A percentile compares a stretch with the other conserved stretches of the same genome.
Conservation (phyloP, 2,329 filamentous ascomycete species). For the Aureobasidium lini region DNA sequence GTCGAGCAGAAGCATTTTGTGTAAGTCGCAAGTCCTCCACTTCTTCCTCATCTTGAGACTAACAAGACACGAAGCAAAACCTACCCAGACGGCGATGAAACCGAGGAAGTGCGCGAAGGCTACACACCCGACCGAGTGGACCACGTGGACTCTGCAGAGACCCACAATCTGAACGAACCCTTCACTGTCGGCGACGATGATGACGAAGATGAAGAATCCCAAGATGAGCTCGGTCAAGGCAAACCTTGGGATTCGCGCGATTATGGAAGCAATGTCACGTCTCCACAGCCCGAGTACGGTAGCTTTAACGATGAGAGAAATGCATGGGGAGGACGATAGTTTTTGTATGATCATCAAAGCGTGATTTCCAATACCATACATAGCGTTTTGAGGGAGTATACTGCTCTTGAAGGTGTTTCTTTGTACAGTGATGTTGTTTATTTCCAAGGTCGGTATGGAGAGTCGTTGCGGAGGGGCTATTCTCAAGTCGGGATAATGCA, state of each 20-base stretch:
- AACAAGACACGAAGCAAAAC: conserved; percentile 26
- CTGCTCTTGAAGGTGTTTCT: no score
- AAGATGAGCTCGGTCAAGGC: conserved; percentile 29
- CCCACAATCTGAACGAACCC: conserved; percentile 38
- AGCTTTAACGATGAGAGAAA: conserved; percentile 37
- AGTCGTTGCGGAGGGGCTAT: no score
- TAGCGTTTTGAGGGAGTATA: not conserved
- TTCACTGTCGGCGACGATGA: conserved; percentile 37
- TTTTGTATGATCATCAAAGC: no score
- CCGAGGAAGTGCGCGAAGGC: conserved; percentile 47
- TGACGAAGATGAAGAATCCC: conserved; percentile 28
- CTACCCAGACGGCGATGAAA: conserved; percentile 37
- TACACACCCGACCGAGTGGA: conserved; percentile 45
- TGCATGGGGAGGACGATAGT: conserved; percentile 27
- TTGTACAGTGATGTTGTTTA: no score
- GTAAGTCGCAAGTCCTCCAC: conserved; percentile 29
- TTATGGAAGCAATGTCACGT: conserved; percentile 17
- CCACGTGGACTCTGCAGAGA: conserved; percentile 34
- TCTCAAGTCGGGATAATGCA: no score
- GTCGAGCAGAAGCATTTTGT: conserved; percentile 49
- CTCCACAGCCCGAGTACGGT: conserved; percentile 29
- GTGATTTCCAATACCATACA: not conserved
- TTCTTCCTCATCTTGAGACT: not conserved
- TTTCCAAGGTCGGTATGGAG: no score
- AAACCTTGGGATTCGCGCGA: conserved; percentile 40